Evolutionary conservation across 2,329 filamentous ascomycete genomes (phyloP), one percentile per base, ranked within the genome.

Genomic region (Fusarium nygamai): DNA sequence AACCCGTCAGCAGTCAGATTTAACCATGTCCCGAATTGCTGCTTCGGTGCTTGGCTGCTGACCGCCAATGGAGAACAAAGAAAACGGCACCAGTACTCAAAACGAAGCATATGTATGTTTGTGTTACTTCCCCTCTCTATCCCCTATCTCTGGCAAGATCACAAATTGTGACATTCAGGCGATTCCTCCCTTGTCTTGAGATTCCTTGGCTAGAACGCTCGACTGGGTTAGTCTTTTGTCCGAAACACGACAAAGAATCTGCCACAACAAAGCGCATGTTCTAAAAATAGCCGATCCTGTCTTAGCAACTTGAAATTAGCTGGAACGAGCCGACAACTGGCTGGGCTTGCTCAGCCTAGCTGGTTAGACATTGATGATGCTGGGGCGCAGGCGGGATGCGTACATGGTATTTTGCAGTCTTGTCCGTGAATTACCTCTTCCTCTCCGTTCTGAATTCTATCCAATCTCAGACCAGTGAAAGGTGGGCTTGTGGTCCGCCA

Each of bases 1-100:
- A 51, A 19, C 33, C 50, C n/a, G 60, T 64, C 43, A 74, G 71
- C 67, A 70, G 75, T 77, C 75, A 78, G 75, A 76, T 78, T 76
- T 62, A 61, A 67, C 69, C 74, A 70, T 74, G 63, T 48, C 63
- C 34, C 67, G 33, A 36, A 59, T 54, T 60, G n/a, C 66, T 44
- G 33, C 60, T 57, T 53, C 43, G 65, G 47, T 62, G 56, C 47
- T 65, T 67, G 59, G 59, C 67, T 61, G 71, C 73, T 77, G 75
- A 76, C 75, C 72, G 70, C 68, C 64, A 60, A 64, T 61, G 58
- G 64, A 73, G 48, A 31, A 48, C 41, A 60, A 47, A 70, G 33
- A 20, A 46, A 24, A 48, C 44, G n/a, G 38, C 36, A 27, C 34
- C 44, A 36, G 47, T 29, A 12, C 33, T 53, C 31, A 34, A 38